phyloP scores from a whole-genome alignment of 2,329 filamentous ascomycete species.

The Ploettnerulaceae sp. region DNA sequence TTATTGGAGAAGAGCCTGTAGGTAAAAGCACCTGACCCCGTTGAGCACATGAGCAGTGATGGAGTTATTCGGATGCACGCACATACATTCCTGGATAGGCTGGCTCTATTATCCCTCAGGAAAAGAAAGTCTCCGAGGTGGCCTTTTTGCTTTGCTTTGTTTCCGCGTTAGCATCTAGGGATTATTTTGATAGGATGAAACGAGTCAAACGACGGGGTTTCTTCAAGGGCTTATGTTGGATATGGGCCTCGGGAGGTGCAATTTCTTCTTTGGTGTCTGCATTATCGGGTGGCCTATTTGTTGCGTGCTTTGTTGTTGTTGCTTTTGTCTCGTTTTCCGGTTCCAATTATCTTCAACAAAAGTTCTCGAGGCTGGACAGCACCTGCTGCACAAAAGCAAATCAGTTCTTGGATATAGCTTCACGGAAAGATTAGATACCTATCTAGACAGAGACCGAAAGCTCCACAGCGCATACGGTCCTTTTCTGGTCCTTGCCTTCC shows the following conservation, averaged over 20 bases:
- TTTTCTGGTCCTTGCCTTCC: neutral
- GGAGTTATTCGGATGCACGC: neutral
- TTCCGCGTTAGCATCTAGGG: neutral
- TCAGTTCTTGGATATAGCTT: slow-evolving; percentile 1
- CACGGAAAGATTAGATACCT: slow-evolving; percentile 8
- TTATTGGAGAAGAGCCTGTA: slow-evolving; percentile 43
- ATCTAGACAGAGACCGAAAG: slow-evolving; percentile 18
- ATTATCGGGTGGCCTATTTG: slow-evolving; percentile 1
- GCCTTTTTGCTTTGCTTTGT: slow-evolving; percentile 1
- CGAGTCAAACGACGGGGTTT: neutral
- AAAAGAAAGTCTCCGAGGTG: slow-evolving; percentile 6
- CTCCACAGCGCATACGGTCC: slow-evolving; percentile 16
- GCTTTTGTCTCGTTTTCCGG: slow-evolving; percentile 1
- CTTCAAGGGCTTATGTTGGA: neutral
- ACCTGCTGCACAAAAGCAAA: slow-evolving; percentile 3
- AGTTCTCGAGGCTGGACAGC: neutral
- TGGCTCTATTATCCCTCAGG: neutral
- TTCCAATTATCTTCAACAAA: neutral
- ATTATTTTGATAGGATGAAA: neutral
- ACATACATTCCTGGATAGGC: neutral
- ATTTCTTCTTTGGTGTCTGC: neutral
- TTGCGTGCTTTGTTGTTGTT: neutral
- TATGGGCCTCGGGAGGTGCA: neutral
- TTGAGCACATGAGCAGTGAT: neutral
- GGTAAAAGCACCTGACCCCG: neutral